Conservation (phyloP, 1,139 yeast species). For the Blastobotrys illinoisensis region DNA sequence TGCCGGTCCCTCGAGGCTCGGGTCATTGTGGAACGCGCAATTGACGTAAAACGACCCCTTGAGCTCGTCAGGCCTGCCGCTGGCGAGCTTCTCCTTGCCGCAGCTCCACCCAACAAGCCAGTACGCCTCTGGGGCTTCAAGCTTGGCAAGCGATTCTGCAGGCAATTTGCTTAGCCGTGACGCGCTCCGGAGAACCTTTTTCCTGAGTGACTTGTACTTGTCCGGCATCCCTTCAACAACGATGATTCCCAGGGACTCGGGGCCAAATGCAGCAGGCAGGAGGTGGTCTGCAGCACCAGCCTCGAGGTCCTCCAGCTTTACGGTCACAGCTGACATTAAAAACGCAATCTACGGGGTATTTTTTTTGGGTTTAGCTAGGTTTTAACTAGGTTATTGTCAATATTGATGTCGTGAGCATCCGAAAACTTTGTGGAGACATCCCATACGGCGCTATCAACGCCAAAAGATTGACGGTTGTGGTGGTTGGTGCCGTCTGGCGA, state of each 20-base stretch:
- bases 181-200: constrained; percentile 43
- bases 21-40: constrained; percentile 49
- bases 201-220: constrained; percentile 38
- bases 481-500: no score
- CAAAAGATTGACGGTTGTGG: no score
- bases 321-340: constrained; percentile 24
- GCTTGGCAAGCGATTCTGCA: constrained; percentile 29
- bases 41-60: constrained; percentile 61
- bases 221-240: constrained; percentile 45
- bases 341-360: no score
- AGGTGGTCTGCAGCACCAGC: constrained; percentile 34
- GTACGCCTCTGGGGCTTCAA: constrained; percentile 45
- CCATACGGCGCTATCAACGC: neutral
- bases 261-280: constrained; percentile 49
- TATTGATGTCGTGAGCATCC: no score
- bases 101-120: constrained; percentile 67
- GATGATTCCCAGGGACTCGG: constrained; percentile 50
- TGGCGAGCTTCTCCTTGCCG: constrained; percentile 48
- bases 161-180: constrained; percentile 45
- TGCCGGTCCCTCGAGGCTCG: constrained; percentile 38
- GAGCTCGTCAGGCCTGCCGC: constrained; percentile 42
- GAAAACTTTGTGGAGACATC: neutral
- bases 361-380: no score
- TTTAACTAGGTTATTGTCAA: no score
- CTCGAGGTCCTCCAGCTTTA: constrained; percentile 36